Base-by-base conservation (phyloP, 2,329 filamentous ascomycete genomes). In the Fusarium staphyleae region DNA sequence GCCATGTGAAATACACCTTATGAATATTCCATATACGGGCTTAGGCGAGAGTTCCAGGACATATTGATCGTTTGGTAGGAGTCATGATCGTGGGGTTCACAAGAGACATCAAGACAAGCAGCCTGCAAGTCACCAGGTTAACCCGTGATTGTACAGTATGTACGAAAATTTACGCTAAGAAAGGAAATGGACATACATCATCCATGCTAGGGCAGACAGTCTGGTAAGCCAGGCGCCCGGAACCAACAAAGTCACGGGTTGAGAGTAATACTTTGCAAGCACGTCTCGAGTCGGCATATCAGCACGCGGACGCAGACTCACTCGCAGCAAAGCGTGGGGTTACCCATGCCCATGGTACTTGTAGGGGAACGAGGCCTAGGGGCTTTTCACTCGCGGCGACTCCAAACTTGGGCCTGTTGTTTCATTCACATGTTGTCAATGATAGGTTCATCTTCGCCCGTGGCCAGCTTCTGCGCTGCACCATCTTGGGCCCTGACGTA, bases 391-490 rank as follows among this genome's bases (percentile, higher is more conserved):
- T 62, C 44, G 43, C 46, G 41, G 46, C 41, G 51, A 52, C 47
- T 51, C 49, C 52, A 56, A 66, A 47, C 33, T 55, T 53, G 47
- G 28, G 29, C 41, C 63, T 55, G 55, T 68, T 63, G 28, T 43
- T 57, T 30, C 43, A 55, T 58, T 66, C 66, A 68, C 66, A 68
- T 68, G 66, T 37, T 68, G 42, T 43, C 28, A 68, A 68, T 67
- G 65, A 68, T 68, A 68, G 66, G 66, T 63, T 57, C 59, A 67
- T 68, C 65, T 62, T 56, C 37, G 62, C 47, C 56, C 55, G 63
- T 33, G 52, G 55, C 26, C 35, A 57, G 52, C 37, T 60, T 39
- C 30, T 47, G 45, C 41, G 30, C 43, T 50, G 55, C 60, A 52
- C 37, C 47, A 56, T 51, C 45, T 60, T 36, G 28, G 11, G 47